phyloP scores from a whole-genome alignment of 2,329 filamentous ascomycete genomes.

The Cadophora malorum region DNA sequence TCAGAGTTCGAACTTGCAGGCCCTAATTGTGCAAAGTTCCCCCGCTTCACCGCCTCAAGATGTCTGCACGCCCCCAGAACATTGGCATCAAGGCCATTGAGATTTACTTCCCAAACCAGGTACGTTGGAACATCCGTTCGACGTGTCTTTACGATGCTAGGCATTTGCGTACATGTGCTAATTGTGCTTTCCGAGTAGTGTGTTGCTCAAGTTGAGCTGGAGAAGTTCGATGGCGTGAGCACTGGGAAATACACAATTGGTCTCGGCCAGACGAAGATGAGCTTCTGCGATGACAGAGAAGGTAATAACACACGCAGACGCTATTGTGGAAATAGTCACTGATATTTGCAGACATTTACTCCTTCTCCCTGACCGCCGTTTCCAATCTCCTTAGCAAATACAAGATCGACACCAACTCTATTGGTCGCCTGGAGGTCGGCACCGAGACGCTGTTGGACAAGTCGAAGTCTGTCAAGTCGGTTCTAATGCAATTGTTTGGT shows the following conservation, averaged over 20 bases:
- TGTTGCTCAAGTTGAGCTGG: conserved; percentile 82
- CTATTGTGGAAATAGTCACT: conserved; percentile 11
- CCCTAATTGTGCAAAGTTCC: conserved; percentile 17
- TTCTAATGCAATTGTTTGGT: conserved; percentile 85
- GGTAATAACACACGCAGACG: conserved; percentile 57
- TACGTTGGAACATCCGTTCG: conserved; percentile 47
- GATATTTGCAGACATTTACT: conserved; percentile 76
- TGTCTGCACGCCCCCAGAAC: conserved; percentile 82
- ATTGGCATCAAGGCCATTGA: conserved; percentile 94
- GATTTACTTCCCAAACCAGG: conserved; percentile 86
- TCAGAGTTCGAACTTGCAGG: conserved; percentile 1
- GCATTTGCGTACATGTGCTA: conserved; percentile 27
- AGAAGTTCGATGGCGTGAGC: conserved; percentile 85
- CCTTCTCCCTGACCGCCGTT: conserved; percentile 77
- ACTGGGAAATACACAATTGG: conserved; percentile 90
- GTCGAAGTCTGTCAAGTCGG: conserved; percentile 89
- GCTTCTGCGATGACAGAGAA: conserved; percentile 89
- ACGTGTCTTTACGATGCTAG: background rate
- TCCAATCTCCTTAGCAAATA: conserved; percentile 83
- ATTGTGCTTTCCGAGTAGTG: conserved; percentile 60
- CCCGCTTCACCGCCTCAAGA: conserved; percentile 48
- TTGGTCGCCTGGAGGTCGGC: conserved; percentile 83
- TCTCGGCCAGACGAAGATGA: conserved; percentile 90
- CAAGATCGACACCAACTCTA: conserved; percentile 77
- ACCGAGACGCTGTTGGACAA: conserved; percentile 88